Evolutionary conservation across 2,329 filamentous ascomycete genomes (phyloP).

Genomic region (Colletotrichum echinochloae): DNA sequence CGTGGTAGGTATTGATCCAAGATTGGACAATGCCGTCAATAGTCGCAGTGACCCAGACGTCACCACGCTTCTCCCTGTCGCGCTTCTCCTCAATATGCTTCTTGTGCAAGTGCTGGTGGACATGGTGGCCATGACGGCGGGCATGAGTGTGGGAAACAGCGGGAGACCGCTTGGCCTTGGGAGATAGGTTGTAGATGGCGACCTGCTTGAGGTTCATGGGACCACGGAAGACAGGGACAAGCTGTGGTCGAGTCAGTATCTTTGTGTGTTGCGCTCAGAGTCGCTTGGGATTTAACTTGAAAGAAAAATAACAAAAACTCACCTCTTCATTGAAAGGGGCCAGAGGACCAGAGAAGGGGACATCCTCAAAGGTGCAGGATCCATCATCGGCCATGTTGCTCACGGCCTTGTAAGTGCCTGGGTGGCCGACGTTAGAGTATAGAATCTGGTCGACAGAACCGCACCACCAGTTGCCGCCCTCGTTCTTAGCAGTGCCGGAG

Average conservation of each 20-base stretch:
- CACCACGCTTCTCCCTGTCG: constrained; percentile 61
- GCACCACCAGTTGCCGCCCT: constrained; percentile 74
- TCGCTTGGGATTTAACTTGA: neutral
- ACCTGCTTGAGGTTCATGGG: constrained; percentile 75
- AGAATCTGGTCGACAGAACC: constrained; percentile 73
- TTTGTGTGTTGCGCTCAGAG: neutral
- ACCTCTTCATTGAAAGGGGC: constrained; percentile 79
- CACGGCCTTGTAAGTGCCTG: constrained; percentile 74
- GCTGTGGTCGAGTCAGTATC: constrained; percentile 54
- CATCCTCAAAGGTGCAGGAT: constrained; percentile 64
- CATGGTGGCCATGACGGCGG: constrained; percentile 57
- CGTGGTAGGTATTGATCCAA: constrained; percentile 69
- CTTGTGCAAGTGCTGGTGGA: constrained; percentile 65
- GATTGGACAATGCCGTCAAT: constrained; percentile 69
- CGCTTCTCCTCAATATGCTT: constrained; percentile 50
- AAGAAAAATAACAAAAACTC: constrained; percentile 47
- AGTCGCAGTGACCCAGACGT: constrained; percentile 63
- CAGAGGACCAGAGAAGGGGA: constrained; percentile 69
- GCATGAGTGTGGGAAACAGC: constrained; percentile 47
- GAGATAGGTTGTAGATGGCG: constrained; percentile 73
- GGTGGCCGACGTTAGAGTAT: constrained; percentile 68
- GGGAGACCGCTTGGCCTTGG: constrained; percentile 47
- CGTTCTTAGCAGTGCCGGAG: constrained; percentile 49
- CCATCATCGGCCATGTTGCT: constrained; percentile 68
- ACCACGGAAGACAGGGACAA: constrained; percentile 80